phyloP scores from a whole-genome alignment of 352 stramenopile species.

The Hyaloperonospora arabidopsidis region DNA sequence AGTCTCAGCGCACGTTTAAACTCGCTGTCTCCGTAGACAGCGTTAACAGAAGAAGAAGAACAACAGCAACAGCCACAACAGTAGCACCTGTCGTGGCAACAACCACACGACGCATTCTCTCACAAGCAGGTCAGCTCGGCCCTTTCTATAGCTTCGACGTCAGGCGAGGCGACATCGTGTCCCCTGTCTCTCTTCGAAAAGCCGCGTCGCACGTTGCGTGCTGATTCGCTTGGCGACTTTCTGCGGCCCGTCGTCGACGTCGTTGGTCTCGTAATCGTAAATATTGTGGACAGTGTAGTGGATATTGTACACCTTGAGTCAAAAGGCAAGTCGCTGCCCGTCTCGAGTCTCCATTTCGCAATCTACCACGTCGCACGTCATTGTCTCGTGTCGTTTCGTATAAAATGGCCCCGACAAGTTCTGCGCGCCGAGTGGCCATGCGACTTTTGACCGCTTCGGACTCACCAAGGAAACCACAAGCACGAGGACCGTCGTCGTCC shows the following conservation, averaged over 20 bases:
- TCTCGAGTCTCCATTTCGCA: conserved; percentile 16
- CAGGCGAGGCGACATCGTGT: conserved; percentile 19
- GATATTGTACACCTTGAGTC: conserved; percentile 18
- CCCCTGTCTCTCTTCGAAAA: conserved; percentile 24
- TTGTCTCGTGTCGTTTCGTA: neutral
- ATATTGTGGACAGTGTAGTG: too few species aligned
- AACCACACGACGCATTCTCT: conserved; percentile 21
- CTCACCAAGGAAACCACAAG: conserved; percentile 12
- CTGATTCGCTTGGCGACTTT: conserved; percentile 20
- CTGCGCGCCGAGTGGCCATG: conserved; percentile 26
- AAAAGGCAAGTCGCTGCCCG: conserved; percentile 20
- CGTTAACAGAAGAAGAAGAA: conserved; percentile 27
- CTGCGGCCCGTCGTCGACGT: conserved; percentile 12
- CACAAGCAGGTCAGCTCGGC: conserved; percentile 10
- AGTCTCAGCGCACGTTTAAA: conserved; percentile 78
- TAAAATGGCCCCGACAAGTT: conserved; percentile 20
- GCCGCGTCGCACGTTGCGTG: conserved; percentile 26
- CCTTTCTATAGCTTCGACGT: conserved; percentile 1
- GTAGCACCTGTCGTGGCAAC: conserved; percentile 9
- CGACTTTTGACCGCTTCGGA: conserved; percentile 17
- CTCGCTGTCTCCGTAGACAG: conserved; percentile 34
- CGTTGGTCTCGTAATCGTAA: too few species aligned
- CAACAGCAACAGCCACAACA: too few species aligned
- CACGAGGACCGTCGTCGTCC: too few species aligned
- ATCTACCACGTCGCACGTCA: conserved; percentile 20